Evolutionary conservation across 1,284 basidiomycete genomes (phyloP), one percentile per base, ranked within the genome.

Genomic region (Apiotrichum gracile): DNA sequence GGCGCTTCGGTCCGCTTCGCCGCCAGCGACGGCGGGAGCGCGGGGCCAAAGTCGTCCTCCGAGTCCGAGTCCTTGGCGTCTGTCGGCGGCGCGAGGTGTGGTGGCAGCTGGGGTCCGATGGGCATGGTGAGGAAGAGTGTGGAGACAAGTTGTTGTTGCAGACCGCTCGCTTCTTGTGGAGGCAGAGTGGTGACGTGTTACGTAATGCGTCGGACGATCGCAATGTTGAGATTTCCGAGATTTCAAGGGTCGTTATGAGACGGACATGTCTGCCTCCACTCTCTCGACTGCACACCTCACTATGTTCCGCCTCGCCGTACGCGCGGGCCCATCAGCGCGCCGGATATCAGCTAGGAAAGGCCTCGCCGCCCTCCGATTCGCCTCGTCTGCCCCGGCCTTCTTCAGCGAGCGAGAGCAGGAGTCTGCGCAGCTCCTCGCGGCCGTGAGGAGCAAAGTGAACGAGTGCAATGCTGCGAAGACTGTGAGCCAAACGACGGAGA

Each of bases 31-130:
- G 70, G 70, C 33, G 72, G 72, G 6, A 72, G 64, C 8, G 67
- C 65, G 5, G 91, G 91, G 4, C 88, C 90, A 56, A 87, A 81
- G 55, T 85, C 86, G 50, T 85, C 84, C 44, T 85, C 85, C 49
- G 82, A 82, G 44, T 84, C 83, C 25, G 79, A 76, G 38, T 73
- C 66, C 54, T 50, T 75, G 5, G 63, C 12, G 43, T 50, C 46
- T 8, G 41, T 42, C 22, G 41, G 48, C 9, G 37, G 35, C 19
- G 50, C 38, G 40, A 55, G 51, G 25, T 55, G 51, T 8, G 55
- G 55, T 29, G 57, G 57, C 17, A 58, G 57, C 45, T 54, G 52
- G 12, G 57, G 57, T 2, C 57, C 57, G 47, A 53, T 55, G 17
- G 51, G 51, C 57, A 59, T 59, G n/a, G 41, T 51, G 43, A 29